Base-by-base conservation (phyloP, 495 filamentous ascomycete genomes). In the Lasiosphaeriaceae sp. region DNA sequence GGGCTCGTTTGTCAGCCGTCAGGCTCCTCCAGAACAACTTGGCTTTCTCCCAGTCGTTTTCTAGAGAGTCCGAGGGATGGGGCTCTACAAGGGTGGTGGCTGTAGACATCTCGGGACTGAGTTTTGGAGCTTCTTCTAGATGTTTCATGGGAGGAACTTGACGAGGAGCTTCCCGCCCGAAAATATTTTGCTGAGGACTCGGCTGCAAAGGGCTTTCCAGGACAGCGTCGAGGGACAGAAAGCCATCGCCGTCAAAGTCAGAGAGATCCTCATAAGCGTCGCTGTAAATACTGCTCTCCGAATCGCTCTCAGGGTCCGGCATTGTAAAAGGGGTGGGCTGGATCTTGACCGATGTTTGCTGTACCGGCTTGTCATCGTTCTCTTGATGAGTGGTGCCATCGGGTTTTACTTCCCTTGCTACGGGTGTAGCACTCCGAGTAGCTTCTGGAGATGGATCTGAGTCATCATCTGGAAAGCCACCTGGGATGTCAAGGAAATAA, bases 141-240 rank as follows among this genome's bases (percentile, higher is more conserved):
- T 60, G 41, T 31, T 54, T 53, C 35, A 7, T 57, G 43, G 2
- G 34, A 44, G n/a, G 57, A 20, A 23, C 54, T 57, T 44, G 51
- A 31, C 12, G 41, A 47, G 16, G 19, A 7, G 39, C 9, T 43
- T 43, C 39, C 16, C n/a, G 39, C 12, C 16, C n/a, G 14, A 43
- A n/a, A 12, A 43, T n/a, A 43, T 1, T 43, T 12, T 26, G 17
- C 35, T 23, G 12, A 39, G 41, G 12, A 29, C 35, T 35, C 44
- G 62, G 39, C 44, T 47, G 21, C 5, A 44, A 3, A 22, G 86
- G 81, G 49, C 80, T 84, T 50, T 92, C 86, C 2, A 95, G 78
- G 44, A 96, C 86, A 24, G 92, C 92, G 71, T 96, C 83, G 46
- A 96, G 83, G 12, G 90, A 95, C 47, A 86, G 80, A 70, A 92